phyloP scores from a whole-genome alignment of 2,329 filamentous ascomycete genomes.

The Dothideomycetes sp. region DNA sequence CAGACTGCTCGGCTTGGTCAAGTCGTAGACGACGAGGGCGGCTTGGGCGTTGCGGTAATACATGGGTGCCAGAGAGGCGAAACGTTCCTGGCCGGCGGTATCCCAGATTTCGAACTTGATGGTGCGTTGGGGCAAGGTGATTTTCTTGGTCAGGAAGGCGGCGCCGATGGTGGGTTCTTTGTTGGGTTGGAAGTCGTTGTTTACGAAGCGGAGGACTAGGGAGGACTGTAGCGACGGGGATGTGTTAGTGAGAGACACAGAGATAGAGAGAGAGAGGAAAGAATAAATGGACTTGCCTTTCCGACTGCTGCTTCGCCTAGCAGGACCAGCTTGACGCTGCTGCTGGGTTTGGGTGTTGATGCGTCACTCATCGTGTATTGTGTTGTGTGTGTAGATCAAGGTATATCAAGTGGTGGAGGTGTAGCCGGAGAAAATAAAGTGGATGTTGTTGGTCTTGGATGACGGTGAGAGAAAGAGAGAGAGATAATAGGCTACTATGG shows the following conservation, averaged over 20 bases:
- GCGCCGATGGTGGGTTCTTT: conserved; percentile 99
- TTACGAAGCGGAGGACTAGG: conserved; percentile 94
- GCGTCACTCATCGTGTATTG: conserved; percentile 21
- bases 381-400: background rate
- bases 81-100: conserved; percentile 94
- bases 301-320: conserved; percentile 95
- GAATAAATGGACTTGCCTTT: conserved; percentile 56
- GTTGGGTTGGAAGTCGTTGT: conserved; percentile 99
- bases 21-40: conserved; percentile 94
- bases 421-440: background rate
- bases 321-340: conserved; percentile 98
- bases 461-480: too few relatives aligned
- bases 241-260: conserved; percentile 18
- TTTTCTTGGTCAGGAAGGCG: conserved; percentile 97
- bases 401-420: background rate
- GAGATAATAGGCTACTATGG: too few relatives aligned
- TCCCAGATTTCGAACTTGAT: conserved; percentile 76
- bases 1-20: conserved; percentile 91
- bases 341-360: conserved; percentile 80
- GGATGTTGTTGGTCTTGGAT: too few relatives aligned
- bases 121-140: conserved; percentile 83
- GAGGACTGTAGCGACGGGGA: conserved; percentile 74
- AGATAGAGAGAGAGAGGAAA: background rate
- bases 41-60: conserved; percentile 99
- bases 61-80: conserved; percentile 94